A percentile compares a stretch with the other conserved stretches of the same genome.
Evolutionary conservation across 139 green algal genomes (phyloP).

Genomic region (Coccomyxa sp.): DNA sequence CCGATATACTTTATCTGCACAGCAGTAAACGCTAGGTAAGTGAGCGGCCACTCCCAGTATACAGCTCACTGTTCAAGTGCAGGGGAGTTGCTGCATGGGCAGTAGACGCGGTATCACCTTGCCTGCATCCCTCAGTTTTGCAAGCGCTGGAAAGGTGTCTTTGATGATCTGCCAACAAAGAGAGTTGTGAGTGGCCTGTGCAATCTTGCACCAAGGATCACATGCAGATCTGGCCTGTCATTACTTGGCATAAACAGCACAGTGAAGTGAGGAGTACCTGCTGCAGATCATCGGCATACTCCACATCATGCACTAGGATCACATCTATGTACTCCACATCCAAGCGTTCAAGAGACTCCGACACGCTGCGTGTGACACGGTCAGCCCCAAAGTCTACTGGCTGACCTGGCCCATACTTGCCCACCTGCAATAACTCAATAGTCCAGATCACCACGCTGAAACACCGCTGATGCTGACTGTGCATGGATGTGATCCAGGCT

Average conservation of each 20-base stretch:
- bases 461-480: not conserved
- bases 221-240: no score
- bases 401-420: conserved; percentile 15
- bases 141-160: conserved; percentile 87
- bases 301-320: conserved; percentile 51
- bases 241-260: no score
- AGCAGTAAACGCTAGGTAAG: not conserved
- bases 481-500: not conserved
- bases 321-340: conserved; percentile 41
- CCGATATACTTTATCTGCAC: conserved; percentile 54
- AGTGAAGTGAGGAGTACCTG: not conserved
- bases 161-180: conserved; percentile 54
- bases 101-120: conserved; percentile 44
- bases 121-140: conserved; percentile 69
- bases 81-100: not conserved
- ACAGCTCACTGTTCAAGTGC: not conserved
- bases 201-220: no score
- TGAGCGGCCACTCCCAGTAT: not conserved
- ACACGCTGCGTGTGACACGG: conserved; percentile 31
- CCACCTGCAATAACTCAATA: not conserved
- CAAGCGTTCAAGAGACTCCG: conserved; percentile 32
- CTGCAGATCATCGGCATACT: conserved; percentile 25
- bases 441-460: not conserved
- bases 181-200: no score
- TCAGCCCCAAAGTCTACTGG: conserved; percentile 40